A percentile compares a stretch with the other conserved stretches of the same genome.
Evolutionary conservation across 306 rosid genomes (phyloP).

Genomic region (Acacia crassicarpa): DNA sequence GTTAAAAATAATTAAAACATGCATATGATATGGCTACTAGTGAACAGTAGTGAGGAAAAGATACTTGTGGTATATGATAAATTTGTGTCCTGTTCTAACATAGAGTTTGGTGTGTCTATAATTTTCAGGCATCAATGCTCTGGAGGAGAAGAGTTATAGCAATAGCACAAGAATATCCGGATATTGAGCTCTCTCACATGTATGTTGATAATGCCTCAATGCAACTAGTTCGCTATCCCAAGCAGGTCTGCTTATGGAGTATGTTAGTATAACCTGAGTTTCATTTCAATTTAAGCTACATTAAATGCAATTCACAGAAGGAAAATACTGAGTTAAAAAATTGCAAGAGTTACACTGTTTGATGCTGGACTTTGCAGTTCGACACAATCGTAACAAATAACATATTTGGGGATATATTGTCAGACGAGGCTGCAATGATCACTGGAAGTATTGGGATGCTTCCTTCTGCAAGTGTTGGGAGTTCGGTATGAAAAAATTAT

Average conservation of each 20-base stretch:
- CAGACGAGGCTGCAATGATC: slow-evolving; percentile 97
- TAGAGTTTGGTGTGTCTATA: slow-evolving; percentile 15
- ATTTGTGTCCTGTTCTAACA: slow-evolving; percentile 17
- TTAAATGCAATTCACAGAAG: background rate
- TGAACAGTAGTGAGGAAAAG: slow-evolving; percentile 7
- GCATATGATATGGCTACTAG: slow-evolving; percentile 8
- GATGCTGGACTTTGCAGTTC: slow-evolving; percentile 57
- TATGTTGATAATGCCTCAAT: slow-evolving; percentile 93
- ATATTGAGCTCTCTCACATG: slow-evolving; percentile 94
- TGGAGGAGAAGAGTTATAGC: slow-evolving; percentile 83
- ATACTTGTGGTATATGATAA: background rate
- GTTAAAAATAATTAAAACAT: slow-evolving; percentile 1
- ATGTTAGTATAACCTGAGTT: slow-evolving; percentile 23
- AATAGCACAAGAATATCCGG: slow-evolving; percentile 77
- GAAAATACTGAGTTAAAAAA: slow-evolving; percentile 24
- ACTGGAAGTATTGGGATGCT: slow-evolving; percentile 99
- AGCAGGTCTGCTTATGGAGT: slow-evolving; percentile 66
- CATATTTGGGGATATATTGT: slow-evolving; percentile 92
- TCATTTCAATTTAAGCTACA: slow-evolving; percentile 18
- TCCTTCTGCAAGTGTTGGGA: slow-evolving; percentile 93
- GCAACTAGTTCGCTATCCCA: slow-evolving; percentile 91
- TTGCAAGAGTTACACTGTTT: slow-evolving; percentile 26
- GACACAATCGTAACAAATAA: slow-evolving; percentile 92
- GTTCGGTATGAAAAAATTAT: slow-evolving; percentile 55
- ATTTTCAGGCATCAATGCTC: slow-evolving; percentile 75